Base-by-base conservation (phyloP, 2,329 filamentous ascomycete species). In the Botrytis fragariae region DNA sequence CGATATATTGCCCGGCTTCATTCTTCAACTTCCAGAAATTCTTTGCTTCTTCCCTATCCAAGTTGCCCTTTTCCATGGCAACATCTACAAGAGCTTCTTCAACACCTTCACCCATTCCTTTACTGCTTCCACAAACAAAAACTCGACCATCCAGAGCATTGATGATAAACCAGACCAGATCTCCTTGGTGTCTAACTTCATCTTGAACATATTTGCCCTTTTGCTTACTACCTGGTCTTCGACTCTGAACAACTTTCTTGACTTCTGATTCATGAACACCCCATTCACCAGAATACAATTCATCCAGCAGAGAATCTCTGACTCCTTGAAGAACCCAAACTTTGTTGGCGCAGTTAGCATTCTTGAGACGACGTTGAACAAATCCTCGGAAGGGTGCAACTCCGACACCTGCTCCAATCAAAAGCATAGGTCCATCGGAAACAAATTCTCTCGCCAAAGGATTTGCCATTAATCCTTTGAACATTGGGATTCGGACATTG, bases 311-410 rank as follows among this genome's bases (percentile, higher is more conserved):
- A 39, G 93, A 94, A 83, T 99, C 96, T n/a, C 95, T 92, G 63
- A 97, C 91, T 57, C 95, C 95, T 84, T 98, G 95, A 62, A 98
- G 88, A 63, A 98, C 93, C 95, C 95, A 98, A 79, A 98, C 95
- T 85, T 98, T 98, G 86, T 98, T 98, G 76, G 94, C 94, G 81
- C 95, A 97, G 84, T 97, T 98, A 80, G 95, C 95, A 75, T 94
- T 96, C 87, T 95, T 95, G 73, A 98, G 87, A 20, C 95, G 89
- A 74, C 97, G 93, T 84, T 98, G 93, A 62, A 99, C 97, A 82
- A 99, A 99, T 73, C 96, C 96, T 67, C 96, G 91, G 90, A 99
- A 99, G 0, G 96, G 96, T 18, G 96, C 96, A 82, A 99, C 95
- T 76, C 96, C 96, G 35, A 99, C 96, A 72, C 96, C 96, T 7